Base-by-base conservation (phyloP, 1,284 basidiomycete species). In the Cerrena zonata region DNA sequence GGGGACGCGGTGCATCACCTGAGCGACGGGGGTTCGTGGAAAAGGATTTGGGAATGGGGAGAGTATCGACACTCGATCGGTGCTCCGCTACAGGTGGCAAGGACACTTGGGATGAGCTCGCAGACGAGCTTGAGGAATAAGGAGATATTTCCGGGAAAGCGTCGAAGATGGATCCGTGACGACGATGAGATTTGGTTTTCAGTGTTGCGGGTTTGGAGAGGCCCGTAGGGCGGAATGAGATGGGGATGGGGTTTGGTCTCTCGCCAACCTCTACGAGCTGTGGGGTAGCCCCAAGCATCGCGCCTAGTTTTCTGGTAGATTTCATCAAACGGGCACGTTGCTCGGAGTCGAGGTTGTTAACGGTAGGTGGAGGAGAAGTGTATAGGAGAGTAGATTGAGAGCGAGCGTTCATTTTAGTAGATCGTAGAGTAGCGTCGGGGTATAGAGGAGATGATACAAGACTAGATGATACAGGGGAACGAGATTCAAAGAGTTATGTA, bases 221-320 rank as follows among this genome's bases (percentile, higher is more conserved):
- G 15, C 58, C 58, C 26, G 64, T 54, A 39, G 69, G 63, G 12
- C 62, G 61, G 4, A 63, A 45, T 1, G 58, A 47, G 38, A 61
- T 53, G 30, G 55, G 47, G 12, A 58, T 44, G 19, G 60, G 58
- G 4, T 26, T 18, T 2, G 43, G 19, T 5, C 45, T 13, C 30
- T 51, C 45, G 50, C 61, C 63, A 37, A 56, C 53, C 38, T 82
- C 82, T 38, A 79, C 48, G 42, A 81, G 63, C 51, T 69, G 69
- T 0, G 82, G 80, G 0, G 78, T 78, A 2, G 75, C 69, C 19
- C 83, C 82, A 25, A 84, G 71, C 25, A 85, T 67, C 0, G 72
- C 70, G 18, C 72, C 77, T 37, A 84, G 71, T 58, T 85, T 85
- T 54, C 79, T 71, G 1, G 81, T 75, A 0, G 82, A 79, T 44